phyloP scores from a whole-genome alignment of 345 rosid genomes.

The rapeseed (Brassica napus) region Da-Ae NC_063446.1:47150501-47151000 shows the following conservation, averaged over 20 bases:
- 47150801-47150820: slow-evolving; percentile 16
- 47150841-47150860: slow-evolving; percentile 4
- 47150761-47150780: slow-evolving; percentile 99
- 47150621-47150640: slow-evolving; percentile 99
- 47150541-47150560: slow-evolving; percentile 91
- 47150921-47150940: slow-evolving; percentile 52
- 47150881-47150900: slow-evolving; percentile 6
- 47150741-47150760: slow-evolving; percentile 92
- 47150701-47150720: slow-evolving; percentile 96
- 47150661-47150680: slow-evolving; percentile 98
- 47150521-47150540: slow-evolving; percentile 84
- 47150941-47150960: slow-evolving; percentile 98
- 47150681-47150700: slow-evolving; percentile 93
- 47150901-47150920: slow-evolving; percentile 28
- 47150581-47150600: slow-evolving; percentile 87
- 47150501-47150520: slow-evolving; percentile 68
- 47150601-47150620: slow-evolving; percentile 70
- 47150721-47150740: slow-evolving; percentile 94
- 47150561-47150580: slow-evolving; percentile 78
- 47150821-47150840: slow-evolving; percentile 13
- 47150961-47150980: slow-evolving; percentile 95
- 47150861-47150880: slow-evolving; percentile 16
- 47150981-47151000: slow-evolving; percentile 92
- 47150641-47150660: slow-evolving; percentile 99
- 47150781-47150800: slow-evolving; percentile 96